Percentiles rank a stretch among this genome's conserved stretches.
Evolutionary conservation across 495 filamentous ascomycete genomes (phyloP).

Genomic region (Immersiella caudata): DNA sequence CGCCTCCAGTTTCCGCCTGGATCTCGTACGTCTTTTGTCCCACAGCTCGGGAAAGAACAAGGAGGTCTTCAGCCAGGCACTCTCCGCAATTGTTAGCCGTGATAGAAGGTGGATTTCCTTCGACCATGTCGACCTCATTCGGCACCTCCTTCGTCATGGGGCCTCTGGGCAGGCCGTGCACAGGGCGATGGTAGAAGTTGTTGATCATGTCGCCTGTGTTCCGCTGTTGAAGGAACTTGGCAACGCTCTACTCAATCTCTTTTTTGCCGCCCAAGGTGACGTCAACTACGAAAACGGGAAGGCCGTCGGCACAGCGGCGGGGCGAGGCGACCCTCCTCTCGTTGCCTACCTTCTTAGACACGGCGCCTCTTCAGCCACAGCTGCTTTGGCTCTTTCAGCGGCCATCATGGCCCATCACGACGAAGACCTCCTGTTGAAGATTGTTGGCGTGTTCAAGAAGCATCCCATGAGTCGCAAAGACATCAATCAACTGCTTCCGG

Average conservation of each 20-base stretch:
- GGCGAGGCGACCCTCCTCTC: conserved; percentile 39
- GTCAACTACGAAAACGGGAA: conserved; percentile 49
- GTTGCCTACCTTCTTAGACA: conserved; percentile 39
- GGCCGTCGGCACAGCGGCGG: conserved; percentile 42
- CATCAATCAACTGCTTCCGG: conserved; percentile 28
- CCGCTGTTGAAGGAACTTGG: conserved; percentile 32
- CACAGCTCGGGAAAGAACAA: conserved; percentile 21
- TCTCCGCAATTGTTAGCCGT: conserved; percentile 26
- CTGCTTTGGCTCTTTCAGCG: conserved; percentile 42
- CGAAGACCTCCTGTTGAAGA: conserved; percentile 19
- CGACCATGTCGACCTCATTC: conserved; percentile 39
- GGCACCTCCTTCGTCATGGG: conserved; percentile 42
- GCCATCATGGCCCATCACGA: conserved; percentile 35
- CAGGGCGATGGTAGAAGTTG: conserved; percentile 42
- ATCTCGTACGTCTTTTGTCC: conserved; percentile 27
- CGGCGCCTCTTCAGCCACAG: conserved; percentile 36
- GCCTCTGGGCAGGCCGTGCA: conserved; percentile 38
- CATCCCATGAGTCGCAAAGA: conserved; percentile 18
- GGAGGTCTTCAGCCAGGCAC: conserved; percentile 28
- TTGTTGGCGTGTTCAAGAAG: conserved; percentile 27
- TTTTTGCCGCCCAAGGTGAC: conserved; percentile 43
- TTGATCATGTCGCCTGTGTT: conserved; percentile 37
- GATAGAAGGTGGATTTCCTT: conserved; percentile 38
- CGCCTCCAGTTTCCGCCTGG: conserved; percentile 30
- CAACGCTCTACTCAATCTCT: conserved; percentile 35